Evolutionary conservation across 768 basidiomycete species (phyloP).

Genomic region (Lyophyllum semitale): DNA sequence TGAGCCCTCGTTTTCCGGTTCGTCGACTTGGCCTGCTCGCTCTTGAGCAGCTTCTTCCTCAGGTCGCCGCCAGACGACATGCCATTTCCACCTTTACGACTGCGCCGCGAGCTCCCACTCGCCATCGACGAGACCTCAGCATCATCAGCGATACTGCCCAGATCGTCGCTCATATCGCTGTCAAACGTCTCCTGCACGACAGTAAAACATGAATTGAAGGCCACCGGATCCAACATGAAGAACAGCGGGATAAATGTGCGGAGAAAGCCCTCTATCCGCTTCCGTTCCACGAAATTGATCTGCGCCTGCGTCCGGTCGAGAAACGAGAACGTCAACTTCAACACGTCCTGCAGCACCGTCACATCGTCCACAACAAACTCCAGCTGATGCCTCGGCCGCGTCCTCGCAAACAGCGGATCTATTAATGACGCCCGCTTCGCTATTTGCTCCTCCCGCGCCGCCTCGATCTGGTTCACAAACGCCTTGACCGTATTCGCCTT

Average conservation of each 20-base stretch:
- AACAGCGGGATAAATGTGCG: conserved; percentile 76
- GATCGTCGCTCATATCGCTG: conserved; percentile 60
- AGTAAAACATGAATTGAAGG: conserved; percentile 72
- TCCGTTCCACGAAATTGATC: conserved; percentile 70
- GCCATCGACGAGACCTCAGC: conserved; percentile 39
- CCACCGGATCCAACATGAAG: conserved; percentile 70
- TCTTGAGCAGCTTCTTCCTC: conserved; percentile 80
- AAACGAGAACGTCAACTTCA: conserved; percentile 89
- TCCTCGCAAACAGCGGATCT: conserved; percentile 58
- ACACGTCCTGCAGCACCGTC: conserved; percentile 77
- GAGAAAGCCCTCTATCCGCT: conserved; percentile 80
- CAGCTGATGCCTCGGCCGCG: conserved; percentile 75
- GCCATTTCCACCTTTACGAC: conserved; percentile 25
- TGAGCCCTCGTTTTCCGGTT: conserved; percentile 58
- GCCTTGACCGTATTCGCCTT: conserved; percentile 74
- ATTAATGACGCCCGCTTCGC: conserved; percentile 67
- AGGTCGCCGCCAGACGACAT: conserved; percentile 56
- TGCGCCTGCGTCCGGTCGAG: conserved; percentile 86
- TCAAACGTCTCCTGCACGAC: conserved; percentile 56
- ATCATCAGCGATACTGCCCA: conserved; percentile 35
- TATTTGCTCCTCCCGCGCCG: conserved; percentile 79
- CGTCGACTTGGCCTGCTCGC: conserved; percentile 77
- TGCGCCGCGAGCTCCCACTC: conserved; percentile 37
- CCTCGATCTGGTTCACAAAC: conserved; percentile 84
- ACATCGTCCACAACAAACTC: conserved; percentile 76